Conservation (phyloP, 2,329 filamentous ascomycete genomes). For the Epichloe gansuensis region DNA sequence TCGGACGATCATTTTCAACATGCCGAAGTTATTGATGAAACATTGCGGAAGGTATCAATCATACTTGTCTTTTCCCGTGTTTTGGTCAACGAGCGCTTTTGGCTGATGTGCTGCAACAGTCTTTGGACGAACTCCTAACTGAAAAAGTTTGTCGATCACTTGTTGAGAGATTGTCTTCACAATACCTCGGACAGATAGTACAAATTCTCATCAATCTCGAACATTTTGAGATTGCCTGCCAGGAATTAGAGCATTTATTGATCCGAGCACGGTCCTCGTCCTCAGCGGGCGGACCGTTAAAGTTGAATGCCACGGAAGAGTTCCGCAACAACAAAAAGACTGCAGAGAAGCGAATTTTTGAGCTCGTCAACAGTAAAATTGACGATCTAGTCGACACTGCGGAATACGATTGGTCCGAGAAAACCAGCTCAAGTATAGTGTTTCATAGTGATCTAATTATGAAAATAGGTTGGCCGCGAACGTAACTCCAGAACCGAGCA, state of each 20-base stretch:
- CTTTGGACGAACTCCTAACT: conserved; percentile 87
- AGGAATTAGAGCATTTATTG: conserved; percentile 75
- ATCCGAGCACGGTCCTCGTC: conserved; percentile 73
- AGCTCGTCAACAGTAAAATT: conserved; percentile 96
- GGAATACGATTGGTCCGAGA: conserved; percentile 74
- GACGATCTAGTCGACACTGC: conserved; percentile 94
- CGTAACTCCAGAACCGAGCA: conserved; percentile 61
- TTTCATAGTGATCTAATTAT: not conserved
- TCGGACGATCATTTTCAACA: conserved; percentile 93
- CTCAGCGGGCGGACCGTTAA: conserved; percentile 67
- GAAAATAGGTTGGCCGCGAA: conserved; percentile 35
- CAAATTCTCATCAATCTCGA: conserved; percentile 97
- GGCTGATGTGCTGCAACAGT: conserved; percentile 32
- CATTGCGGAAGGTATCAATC: conserved; percentile 54
- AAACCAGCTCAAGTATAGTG: conserved; percentile 10
- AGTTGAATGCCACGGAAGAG: conserved; percentile 68
- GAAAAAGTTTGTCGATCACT: conserved; percentile 84
- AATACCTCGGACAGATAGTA: conserved; percentile 94
- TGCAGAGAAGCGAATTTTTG: conserved; percentile 94
- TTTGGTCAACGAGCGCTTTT: not conserved
- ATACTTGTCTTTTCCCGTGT: not conserved
- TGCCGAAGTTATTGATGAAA: conserved; percentile 79
- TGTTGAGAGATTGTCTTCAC: conserved; percentile 75
- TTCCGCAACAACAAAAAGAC: conserved; percentile 89
- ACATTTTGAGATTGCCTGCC: conserved; percentile 88